phyloP scores from a whole-genome alignment of 1,139 yeast species.

The Taphrina communis region DNA sequence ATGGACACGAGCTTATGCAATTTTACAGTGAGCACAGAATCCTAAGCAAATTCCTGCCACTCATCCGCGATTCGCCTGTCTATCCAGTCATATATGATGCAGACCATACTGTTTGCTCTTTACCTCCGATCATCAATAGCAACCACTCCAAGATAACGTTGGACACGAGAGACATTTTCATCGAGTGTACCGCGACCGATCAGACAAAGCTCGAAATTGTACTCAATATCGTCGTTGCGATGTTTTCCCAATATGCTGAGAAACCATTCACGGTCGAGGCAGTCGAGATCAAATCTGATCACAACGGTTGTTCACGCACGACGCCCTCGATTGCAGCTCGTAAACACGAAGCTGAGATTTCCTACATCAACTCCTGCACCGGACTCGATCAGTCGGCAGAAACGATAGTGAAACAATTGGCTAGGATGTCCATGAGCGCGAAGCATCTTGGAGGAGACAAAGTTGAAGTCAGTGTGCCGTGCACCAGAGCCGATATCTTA shows the following conservation, averaged over 20 bases:
- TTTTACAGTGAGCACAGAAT: constrained; percentile 89
- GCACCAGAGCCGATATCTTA: constrained; percentile 91
- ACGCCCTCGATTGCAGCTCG: constrained; percentile 77
- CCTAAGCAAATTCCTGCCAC: constrained; percentile 83
- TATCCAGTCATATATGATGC: constrained; percentile 89
- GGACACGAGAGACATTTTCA: constrained; percentile 83
- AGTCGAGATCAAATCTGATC: constrained; percentile 79
- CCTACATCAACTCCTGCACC: constrained; percentile 88
- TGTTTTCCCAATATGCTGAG: constrained; percentile 87
- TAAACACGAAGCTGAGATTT: constrained; percentile 72
- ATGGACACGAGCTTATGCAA: constrained; percentile 81
- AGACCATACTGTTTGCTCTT: constrained; percentile 77
- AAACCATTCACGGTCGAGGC: constrained; percentile 79
- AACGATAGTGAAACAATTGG: constrained; percentile 70
- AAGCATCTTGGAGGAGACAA: constrained; percentile 59
- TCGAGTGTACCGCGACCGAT: constrained; percentile 95
- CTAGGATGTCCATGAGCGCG: constrained; percentile 82
- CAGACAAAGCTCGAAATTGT: constrained; percentile 90
- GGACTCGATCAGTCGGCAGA: constrained; percentile 75
- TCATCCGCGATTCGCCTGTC: constrained; percentile 85
- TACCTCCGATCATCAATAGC: constrained; percentile 97
- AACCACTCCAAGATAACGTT: constrained; percentile 86
- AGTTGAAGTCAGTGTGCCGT: constrained; percentile 78
- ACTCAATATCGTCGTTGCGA: constrained; percentile 87
- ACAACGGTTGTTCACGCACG: constrained; percentile 75